Evolutionary conservation across 108 stramenopile species (phyloP).

Genomic region (Schizochytrium sp.): DNA sequence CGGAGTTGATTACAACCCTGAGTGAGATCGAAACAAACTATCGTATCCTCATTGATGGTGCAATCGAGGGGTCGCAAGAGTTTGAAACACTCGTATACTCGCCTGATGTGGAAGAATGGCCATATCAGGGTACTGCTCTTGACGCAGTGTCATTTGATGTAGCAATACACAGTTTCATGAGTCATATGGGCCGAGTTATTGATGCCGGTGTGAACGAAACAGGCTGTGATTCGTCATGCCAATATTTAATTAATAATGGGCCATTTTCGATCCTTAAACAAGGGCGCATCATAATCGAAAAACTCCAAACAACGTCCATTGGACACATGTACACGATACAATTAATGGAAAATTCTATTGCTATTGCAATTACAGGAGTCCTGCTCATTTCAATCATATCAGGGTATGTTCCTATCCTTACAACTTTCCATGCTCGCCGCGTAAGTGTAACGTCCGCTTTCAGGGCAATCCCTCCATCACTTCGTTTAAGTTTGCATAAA

Average conservation of each 20-base stretch:
- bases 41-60: too few relatives aligned
- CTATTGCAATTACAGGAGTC: not conserved
- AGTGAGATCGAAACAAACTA: too few relatives aligned
- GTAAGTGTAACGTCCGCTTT: not conserved
- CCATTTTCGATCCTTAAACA: not conserved
- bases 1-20: too few relatives aligned
- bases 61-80: too few relatives aligned
- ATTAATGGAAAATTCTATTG: not conserved
- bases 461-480: not conserved
- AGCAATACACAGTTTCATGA: slow-evolving; percentile 6
- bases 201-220: not conserved
- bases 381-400: not conserved
- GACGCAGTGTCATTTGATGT: not conserved
- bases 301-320: not conserved
- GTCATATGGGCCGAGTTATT: not conserved
- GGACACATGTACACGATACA: not conserved
- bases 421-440: not conserved
- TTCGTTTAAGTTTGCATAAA: not conserved
- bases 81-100: not conserved
- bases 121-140: not conserved
- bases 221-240: slow-evolving; percentile 3
- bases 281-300: not conserved
- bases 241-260: slow-evolving; percentile 12
- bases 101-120: not conserved
- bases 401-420: slow-evolving; percentile 15